A percentile compares a stretch with the other conserved stretches of the same genome.
Evolutionary conservation across 169 alveolate genomes (phyloP).

Genomic region (Plasmodium coatneyi): DNA sequence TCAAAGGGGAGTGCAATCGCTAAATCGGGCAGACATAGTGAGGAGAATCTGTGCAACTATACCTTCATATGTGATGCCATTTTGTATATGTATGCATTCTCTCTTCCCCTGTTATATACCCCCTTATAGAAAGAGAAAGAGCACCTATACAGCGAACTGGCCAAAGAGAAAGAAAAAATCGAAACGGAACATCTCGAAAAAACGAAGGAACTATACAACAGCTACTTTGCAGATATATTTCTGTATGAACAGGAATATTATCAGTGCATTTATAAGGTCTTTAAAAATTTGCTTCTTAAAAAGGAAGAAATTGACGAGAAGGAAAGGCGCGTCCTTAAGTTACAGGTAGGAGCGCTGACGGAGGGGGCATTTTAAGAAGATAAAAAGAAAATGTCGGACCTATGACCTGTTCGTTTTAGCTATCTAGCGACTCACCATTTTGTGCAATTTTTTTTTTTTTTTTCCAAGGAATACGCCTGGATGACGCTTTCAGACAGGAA

Average conservation of each 20-base stretch:
- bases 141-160: constrained; percentile 28
- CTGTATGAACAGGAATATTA: constrained; percentile 67
- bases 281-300: constrained; percentile 40
- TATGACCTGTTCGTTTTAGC: neutral
- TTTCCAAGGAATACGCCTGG: constrained; percentile 29
- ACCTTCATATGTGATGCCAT: neutral
- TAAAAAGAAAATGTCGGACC: neutral
- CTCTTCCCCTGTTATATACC: neutral
- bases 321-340: constrained; percentile 40
- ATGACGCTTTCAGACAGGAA: constrained; percentile 62
- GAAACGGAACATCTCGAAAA: constrained; percentile 33
- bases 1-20: neutral
- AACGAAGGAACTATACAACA: constrained; percentile 52
- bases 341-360: constrained; percentile 11
- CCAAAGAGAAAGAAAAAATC: constrained; percentile 22
- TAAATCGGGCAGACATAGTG: neutral
- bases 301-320: constrained; percentile 69
- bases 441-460: neutral
- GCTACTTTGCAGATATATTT: constrained; percentile 70
- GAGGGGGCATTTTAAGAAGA: neutral
- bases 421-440: neutral
- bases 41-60: neutral
- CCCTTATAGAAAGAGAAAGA: constrained; percentile 67
- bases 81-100: neutral
- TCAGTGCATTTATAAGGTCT: constrained; percentile 71